Base-by-base conservation (phyloP, 176 grass and related monocot genomes). In the Bothriochloa decipiens region DNA sequence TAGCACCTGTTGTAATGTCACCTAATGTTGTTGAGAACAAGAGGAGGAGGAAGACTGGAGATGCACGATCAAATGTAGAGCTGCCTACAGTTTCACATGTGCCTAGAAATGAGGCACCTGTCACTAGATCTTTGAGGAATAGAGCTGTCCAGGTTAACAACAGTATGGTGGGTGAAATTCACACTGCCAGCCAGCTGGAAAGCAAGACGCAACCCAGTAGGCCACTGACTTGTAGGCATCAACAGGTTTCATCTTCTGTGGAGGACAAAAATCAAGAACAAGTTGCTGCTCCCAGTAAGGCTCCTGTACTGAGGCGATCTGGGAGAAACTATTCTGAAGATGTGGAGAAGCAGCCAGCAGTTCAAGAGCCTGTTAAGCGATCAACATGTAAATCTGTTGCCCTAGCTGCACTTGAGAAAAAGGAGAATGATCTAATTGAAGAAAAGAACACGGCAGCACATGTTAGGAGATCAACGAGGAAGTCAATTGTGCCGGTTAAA, bases 81-180 rank as follows among this genome's bases (percentile, higher is more conserved):
- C 11, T 2, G 1, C 28, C 49, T 74, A 11, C 35, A 27, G 62
- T 50, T 10, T 0, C 5, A 9, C 43, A 66, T 63, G 11, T 70
- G n/a, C 83, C 52, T 36, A 25, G 11, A 77, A 77, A 68, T 53
- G 61, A 68, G 67, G 65, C 66, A 74, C 36, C 65, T 82, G 46
- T 29, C 33, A 74, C 78, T 23, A 77, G 77, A 62, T 12, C 36
- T n/a, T 52, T 85, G 65, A 88, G 86, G 67, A 91, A 26, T 6
- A 85, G 78, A 62, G 43, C 15, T 37, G 66, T 63, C 52, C 72
- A 43, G 17, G 53, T 60, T 78, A 68, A 70, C 11, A 17, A 45
- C n/a, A 50, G 13, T 72, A 6, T 8, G 9, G 60, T 67, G 37
- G 78, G n/a, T 1, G 71, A 66, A 66, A 20, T 18, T 60, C 68